phyloP scores from a whole-genome alignment of 2,329 filamentous ascomycete species.

The Mollisiaceae sp. region DNA sequence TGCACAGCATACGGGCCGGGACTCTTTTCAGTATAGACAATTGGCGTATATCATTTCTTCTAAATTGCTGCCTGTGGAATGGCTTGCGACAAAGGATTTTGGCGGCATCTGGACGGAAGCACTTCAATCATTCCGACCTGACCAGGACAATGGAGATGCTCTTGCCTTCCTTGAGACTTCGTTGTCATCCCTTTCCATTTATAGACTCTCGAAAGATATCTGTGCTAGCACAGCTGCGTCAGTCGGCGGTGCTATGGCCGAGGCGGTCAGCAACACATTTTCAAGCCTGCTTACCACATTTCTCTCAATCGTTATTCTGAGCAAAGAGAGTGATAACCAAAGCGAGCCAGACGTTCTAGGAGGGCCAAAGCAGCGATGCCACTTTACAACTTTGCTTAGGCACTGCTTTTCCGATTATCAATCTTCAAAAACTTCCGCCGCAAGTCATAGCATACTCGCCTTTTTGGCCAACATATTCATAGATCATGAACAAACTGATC shows the following conservation, averaged over 20 bases:
- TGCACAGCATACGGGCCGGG: conserved; percentile 40
- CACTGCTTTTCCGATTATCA: not conserved
- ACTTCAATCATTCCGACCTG: conserved; percentile 45
- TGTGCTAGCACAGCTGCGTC: not conserved
- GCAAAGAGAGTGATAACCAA: conserved; percentile 18
- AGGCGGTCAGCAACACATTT: conserved; percentile 45
- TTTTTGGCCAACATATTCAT: conserved; percentile 22
- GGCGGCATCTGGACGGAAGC: conserved; percentile 48
- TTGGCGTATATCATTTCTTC: conserved; percentile 45
- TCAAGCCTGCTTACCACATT: conserved; percentile 50
- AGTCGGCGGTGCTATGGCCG: conserved; percentile 14
- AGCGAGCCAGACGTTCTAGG: not conserved
- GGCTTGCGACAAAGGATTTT: conserved; percentile 52
- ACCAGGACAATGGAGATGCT: conserved; percentile 42
- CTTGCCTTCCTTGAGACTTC: conserved; percentile 45
- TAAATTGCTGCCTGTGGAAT: conserved; percentile 47
- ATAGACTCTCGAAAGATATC: not conserved
- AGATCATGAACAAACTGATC: conserved; percentile 2
- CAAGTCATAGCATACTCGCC: not conserved
- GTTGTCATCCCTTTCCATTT: conserved; percentile 42
- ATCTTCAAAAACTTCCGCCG: not conserved
- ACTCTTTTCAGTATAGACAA: conserved; percentile 46
- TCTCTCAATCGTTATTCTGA: conserved; percentile 44
- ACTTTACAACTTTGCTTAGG: not conserved
- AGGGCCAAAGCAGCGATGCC: not conserved